Conservation (phyloP, 2,329 filamentous ascomycete genomes). For the Esteya vermicola region DNA sequence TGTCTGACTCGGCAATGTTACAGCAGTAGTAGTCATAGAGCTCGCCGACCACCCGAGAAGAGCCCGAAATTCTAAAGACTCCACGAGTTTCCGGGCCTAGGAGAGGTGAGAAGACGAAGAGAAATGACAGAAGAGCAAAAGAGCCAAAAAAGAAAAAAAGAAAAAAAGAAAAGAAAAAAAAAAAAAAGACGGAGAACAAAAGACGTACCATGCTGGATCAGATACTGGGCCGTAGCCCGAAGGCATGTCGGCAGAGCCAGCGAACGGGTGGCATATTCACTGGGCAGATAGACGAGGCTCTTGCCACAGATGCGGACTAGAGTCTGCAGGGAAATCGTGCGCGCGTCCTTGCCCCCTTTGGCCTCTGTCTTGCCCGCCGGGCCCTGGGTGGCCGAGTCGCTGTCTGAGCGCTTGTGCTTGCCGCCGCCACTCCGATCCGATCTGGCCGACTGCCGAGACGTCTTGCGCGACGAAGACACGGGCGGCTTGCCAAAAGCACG, state of each 20-base stretch:
- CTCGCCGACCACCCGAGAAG: conserved; percentile 36
- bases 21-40: conserved; percentile 51
- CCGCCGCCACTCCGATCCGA: not conserved
- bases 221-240: conserved; percentile 49
- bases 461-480: too few relatives aligned
- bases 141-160: too few relatives aligned
- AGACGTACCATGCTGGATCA: conserved; percentile 49
- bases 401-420: not conserved
- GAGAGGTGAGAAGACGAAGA: too few relatives aligned
- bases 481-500: conserved; percentile 18
- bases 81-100: conserved; percentile 33
- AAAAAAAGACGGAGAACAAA: too few relatives aligned
- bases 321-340: conserved; percentile 39
- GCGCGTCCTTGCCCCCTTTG: conserved; percentile 13
- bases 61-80: conserved; percentile 50
- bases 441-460: conserved; percentile 12
- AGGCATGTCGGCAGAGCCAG: conserved; percentile 51
- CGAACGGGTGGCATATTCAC: conserved; percentile 41
- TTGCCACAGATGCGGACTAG: conserved; percentile 50
- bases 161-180: too few relatives aligned
- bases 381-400: conserved; percentile 35
- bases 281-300: conserved; percentile 45
- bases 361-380: conserved; percentile 29
- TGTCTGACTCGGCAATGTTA: conserved; percentile 27
- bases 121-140: too few relatives aligned